These are phyloP conservation scores for Auxenochlorella pyrenoidosa DNA, from an alignment of 139 green algal species.

Conservation along the genomic window DNA sequence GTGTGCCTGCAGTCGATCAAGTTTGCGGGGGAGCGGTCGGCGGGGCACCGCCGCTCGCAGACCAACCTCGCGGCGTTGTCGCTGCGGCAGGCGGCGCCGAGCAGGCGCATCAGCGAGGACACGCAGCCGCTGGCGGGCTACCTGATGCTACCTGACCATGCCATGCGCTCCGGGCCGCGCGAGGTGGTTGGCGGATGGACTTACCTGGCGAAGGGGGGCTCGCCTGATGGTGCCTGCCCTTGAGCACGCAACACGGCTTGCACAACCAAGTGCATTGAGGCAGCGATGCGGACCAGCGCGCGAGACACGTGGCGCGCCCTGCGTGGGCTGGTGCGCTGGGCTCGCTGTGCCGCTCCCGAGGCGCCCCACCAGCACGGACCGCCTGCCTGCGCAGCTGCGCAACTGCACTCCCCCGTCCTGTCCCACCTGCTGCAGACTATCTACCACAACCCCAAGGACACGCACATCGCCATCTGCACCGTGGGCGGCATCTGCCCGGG, in stretches of 20 bases:
- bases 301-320: too few relatives aligned
- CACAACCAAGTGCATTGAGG: too few relatives aligned
- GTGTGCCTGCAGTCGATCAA: constrained; percentile 47
- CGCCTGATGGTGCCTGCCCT: too few relatives aligned
- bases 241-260: too few relatives aligned
- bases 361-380: too few relatives aligned
- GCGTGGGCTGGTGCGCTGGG: too few relatives aligned
- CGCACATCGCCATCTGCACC: constrained; percentile 85
- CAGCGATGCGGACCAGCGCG: too few relatives aligned
- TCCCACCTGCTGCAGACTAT: constrained; percentile 63
- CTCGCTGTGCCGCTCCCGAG: too few relatives aligned
- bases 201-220: not conserved
- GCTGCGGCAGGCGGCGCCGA: not conserved
- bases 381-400: not conserved
- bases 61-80: not conserved
- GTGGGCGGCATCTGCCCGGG: constrained; percentile 97
- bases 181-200: not conserved
- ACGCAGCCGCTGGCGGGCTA: not conserved
- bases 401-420: too few relatives aligned
- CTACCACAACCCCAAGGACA: constrained; percentile 85
- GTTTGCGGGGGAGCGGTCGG: constrained; percentile 33
- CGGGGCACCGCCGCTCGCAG: constrained; percentile 21
- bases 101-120: not conserved
- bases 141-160: constrained; percentile 26
- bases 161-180: constrained; percentile 36